Conservation (phyloP, 2,329 filamentous ascomycete species). For the Aspergillus candidus region DNA sequence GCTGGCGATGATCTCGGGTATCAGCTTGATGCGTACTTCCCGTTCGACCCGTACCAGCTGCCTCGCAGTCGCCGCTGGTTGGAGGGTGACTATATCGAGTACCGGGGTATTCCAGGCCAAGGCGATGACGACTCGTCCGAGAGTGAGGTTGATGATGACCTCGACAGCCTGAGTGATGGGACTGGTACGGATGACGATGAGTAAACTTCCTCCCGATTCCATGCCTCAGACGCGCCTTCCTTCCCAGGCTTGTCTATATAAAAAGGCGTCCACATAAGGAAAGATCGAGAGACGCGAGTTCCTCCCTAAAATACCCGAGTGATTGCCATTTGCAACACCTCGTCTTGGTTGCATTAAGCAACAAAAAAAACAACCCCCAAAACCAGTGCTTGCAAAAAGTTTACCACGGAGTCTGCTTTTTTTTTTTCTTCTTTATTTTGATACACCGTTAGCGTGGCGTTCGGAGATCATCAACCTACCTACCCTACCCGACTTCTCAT, state of each 20-base stretch:
- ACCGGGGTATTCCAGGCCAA: constrained; percentile 67
- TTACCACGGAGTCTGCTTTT: no score
- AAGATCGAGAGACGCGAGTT: background rate
- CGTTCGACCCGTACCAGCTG: constrained; percentile 92
- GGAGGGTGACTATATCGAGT: constrained; percentile 73
- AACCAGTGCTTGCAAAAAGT: constrained; percentile 4
- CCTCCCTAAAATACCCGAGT: no score
- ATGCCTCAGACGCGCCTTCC: background rate
- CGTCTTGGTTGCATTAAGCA: background rate
- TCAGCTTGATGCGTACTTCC: constrained; percentile 90
- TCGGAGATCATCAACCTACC: constrained; percentile 8
- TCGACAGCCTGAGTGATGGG: constrained; percentile 34
- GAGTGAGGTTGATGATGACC: constrained; percentile 30
- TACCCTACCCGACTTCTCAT: background rate
- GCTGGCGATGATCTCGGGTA: constrained; percentile 67
- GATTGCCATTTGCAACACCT: no score
- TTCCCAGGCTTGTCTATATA: no score
- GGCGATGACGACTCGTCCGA: constrained; percentile 52
- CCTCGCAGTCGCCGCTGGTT: constrained; percentile 85
- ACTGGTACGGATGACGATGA: constrained; percentile 41
- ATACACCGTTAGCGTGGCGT: constrained; percentile 20
- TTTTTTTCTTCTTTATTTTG: background rate
- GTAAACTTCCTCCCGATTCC: background rate
- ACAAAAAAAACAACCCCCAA: constrained; percentile 7
- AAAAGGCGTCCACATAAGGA: no score